phyloP scores from a whole-genome alignment of 768 basidiomycete species.

The Rhodotorula taiwanensis region DNA sequence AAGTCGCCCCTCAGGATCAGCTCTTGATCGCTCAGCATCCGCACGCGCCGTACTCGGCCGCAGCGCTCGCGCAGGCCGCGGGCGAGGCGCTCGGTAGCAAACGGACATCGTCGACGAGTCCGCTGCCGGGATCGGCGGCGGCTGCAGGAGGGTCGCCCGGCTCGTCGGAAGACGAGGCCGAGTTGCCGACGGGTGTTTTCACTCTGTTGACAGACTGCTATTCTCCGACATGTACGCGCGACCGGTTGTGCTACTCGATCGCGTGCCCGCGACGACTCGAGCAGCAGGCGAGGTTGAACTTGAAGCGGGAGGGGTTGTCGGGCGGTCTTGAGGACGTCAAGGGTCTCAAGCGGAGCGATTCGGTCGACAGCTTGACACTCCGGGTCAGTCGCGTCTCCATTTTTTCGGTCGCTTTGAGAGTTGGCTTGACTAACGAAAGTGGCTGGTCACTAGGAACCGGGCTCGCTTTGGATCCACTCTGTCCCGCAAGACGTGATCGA shows the following conservation, averaged over 20 bases:
- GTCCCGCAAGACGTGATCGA: constrained; percentile 91
- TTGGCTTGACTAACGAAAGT: no score
- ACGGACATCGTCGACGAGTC: no score
- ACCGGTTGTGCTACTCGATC: constrained; percentile 93
- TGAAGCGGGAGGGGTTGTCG: constrained; percentile 66
- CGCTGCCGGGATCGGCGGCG: neutral
- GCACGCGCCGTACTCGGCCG: constrained; percentile 17
- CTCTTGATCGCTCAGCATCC: constrained; percentile 12
- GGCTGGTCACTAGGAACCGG: no score
- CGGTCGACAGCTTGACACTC: constrained; percentile 69
- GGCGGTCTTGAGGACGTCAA: constrained; percentile 55
- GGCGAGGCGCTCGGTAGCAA: neutral
- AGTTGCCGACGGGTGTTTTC: constrained; percentile 84
- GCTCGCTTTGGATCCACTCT: constrained; percentile 89
- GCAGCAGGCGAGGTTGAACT: constrained; percentile 67
- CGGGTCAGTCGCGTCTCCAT: constrained; percentile 51
- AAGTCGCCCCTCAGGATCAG: constrained; percentile 1
- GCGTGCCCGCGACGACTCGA: constrained; percentile 78
- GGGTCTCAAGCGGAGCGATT: constrained; percentile 64
- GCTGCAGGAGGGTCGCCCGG: constrained; percentile 10
- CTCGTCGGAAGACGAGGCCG: constrained; percentile 39
- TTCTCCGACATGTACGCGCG: constrained; percentile 90
- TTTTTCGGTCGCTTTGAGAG: neutral
- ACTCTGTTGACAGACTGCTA: constrained; percentile 95
- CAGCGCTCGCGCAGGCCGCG: constrained; percentile 16